Conservation (phyloP, 192 early-diverging fungal genomes). For the Umbelopsis vinacea region DNA sequence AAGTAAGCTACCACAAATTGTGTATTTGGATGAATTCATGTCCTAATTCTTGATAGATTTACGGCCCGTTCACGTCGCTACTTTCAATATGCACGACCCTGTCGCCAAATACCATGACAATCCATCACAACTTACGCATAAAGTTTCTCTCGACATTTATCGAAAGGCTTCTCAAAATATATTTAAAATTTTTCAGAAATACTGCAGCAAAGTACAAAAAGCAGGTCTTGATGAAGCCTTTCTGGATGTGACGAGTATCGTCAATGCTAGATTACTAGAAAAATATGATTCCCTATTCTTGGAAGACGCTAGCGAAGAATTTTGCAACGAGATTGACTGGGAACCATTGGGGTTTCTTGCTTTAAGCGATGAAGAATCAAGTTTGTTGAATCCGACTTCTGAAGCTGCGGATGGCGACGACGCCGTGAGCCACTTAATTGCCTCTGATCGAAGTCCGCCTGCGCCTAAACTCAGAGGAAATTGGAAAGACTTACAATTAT, state of each 20-base stretch:
- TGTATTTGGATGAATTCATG: neutral
- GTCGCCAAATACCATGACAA: slow-evolving; percentile 70
- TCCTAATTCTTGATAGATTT: slow-evolving; percentile 52
- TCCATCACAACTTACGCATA: slow-evolving; percentile 78
- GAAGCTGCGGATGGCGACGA: neutral
- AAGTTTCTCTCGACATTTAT: slow-evolving; percentile 87
- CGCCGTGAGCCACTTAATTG: neutral
- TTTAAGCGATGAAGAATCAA: slow-evolving; percentile 36
- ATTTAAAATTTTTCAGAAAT: slow-evolving; percentile 68
- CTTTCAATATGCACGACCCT: slow-evolving; percentile 68
- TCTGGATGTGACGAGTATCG: slow-evolving; percentile 79
- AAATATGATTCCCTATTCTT: slow-evolving; percentile 41
- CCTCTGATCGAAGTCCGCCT: slow-evolving; percentile 16
- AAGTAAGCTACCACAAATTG: slow-evolving; percentile 31
- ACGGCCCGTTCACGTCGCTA: slow-evolving; percentile 81
- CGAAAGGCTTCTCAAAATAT: slow-evolving; percentile 73
- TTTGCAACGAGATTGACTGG: slow-evolving; percentile 24
- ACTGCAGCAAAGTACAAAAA: slow-evolving; percentile 65
- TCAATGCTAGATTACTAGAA: slow-evolving; percentile 59
- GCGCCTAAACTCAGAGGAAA: slow-evolving; percentile 24
- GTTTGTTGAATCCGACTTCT: neutral
- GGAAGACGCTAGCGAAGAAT: neutral
- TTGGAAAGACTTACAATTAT: slow-evolving; percentile 82
- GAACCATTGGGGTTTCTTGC: slow-evolving; percentile 55
- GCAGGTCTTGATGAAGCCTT: slow-evolving; percentile 89